Evolutionary conservation across 768 basidiomycete genomes (phyloP).

Genomic region (Exidia glandulosa): DNA sequence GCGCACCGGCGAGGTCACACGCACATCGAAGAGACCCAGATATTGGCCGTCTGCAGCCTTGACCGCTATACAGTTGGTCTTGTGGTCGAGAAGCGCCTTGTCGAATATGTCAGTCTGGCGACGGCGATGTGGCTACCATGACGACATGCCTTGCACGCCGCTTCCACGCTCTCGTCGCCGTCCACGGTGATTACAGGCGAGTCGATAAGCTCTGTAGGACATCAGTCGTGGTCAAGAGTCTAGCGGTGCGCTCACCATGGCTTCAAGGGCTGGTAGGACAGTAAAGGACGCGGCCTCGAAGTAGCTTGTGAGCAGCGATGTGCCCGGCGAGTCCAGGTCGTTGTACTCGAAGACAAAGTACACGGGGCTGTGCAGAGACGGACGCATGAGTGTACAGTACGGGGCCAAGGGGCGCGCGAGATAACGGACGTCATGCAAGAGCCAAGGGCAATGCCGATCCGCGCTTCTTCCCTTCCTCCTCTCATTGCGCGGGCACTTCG

Average conservation of each 20-base stretch:
- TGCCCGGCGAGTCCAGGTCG: not conserved
- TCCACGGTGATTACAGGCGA: not conserved
- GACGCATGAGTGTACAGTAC: not conserved
- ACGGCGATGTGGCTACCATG: not conserved
- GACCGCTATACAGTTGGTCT: conserved; percentile 56
- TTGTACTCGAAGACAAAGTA: not conserved
- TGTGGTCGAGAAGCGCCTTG: conserved; percentile 52
- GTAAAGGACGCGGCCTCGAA: not conserved
- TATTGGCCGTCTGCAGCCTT: conserved; percentile 25
- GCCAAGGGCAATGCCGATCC: no score
- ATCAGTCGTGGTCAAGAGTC: not conserved
- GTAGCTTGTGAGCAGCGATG: not conserved
- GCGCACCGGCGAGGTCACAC: conserved; percentile 11
- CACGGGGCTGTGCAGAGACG: not conserved
- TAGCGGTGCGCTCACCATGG: not conserved
- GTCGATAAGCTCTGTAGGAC: not conserved
- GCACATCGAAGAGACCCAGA: conserved; percentile 66
- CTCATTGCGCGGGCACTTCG: no score
- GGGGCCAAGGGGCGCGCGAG: not conserved
- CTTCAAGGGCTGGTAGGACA: not conserved
- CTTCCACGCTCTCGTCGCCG: not conserved
- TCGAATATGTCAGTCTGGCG: not conserved
- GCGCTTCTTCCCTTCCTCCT: no score
- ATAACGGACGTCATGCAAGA: no score
- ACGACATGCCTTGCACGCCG: not conserved